Evolutionary conservation across 129 eudicot genomes (phyloP), one percentile per base, ranked within the genome.

Genomic region (Flaveria bidentis): DNA sequence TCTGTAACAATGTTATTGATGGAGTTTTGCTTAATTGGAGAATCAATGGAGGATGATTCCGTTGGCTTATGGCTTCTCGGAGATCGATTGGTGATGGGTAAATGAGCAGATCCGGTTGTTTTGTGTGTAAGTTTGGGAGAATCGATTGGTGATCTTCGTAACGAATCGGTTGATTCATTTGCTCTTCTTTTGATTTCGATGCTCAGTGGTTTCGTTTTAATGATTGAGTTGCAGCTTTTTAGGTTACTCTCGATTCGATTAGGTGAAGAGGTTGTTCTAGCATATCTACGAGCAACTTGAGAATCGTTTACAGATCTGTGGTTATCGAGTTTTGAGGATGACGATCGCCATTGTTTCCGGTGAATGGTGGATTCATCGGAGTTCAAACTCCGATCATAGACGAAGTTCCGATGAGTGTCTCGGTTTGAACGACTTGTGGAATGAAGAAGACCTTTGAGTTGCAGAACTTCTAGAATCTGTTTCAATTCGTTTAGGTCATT

Each of bases 401-500:
- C 85, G 60, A 87, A 73, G 63, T 89, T 94, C 45, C 86, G 81
- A 17, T 85, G 81, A 33, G 67, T 26, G 42, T 71, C 26, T 42
- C 72, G 75, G 52, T 78, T 81, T 20, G 74, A 41, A 15, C 80
- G 75, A 68, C 67, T 76, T 0, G 79, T 76, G 2, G 97, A 88
- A 81, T 87, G 96, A 1, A 95, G 56, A 18, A 95, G 96, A 10
- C 97, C 97, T 89, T 95, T 95, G 63, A 91, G 87, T 51, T 95
- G 99, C 76, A 91, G 28, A 25, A 94, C 97, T 63, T 95, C 97
- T 5, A 95, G 94, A 69, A 95, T 95, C 70, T 95, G 95, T 73
- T 89, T 91, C 86, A 95, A 39, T 11, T 97, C 85, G 47, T 82
- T 93, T 23, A 89, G 83, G 86, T 95, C 95, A 46, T 80, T 82